Percentiles rank a stretch among this genome's conserved stretches.
phyloP scores from a whole-genome alignment of 2,329 filamentous ascomycete genomes.

The Trichoderma asperellum region DNA sequence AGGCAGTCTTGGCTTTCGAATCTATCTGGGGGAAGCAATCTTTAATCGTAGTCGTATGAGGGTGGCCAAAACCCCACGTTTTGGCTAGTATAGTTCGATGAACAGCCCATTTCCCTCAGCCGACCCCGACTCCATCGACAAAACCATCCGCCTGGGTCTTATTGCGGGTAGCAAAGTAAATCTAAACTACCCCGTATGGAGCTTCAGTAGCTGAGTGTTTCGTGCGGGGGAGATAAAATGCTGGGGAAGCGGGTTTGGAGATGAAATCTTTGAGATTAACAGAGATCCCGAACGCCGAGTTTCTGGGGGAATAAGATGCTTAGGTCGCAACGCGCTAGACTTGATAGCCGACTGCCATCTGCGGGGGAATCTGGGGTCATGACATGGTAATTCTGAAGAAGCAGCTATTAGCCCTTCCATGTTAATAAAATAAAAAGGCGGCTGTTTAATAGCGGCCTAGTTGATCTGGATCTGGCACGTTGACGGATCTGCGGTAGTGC shows the following conservation, averaged over 20 bases:
- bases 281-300: conserved; percentile 20
- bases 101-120: conserved; percentile 26
- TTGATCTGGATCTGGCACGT: conserved; percentile 21
- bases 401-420: neutral
- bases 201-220: neutral
- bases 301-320: conserved; percentile 26
- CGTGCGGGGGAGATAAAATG: conserved; percentile 19
- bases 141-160: conserved; percentile 14
- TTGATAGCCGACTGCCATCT: conserved; percentile 3
- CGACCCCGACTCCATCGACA: conserved; percentile 20
- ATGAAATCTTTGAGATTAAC: conserved; percentile 1
- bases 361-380: conserved; percentile 16
- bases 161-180: conserved; percentile 17
- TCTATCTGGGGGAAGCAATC: neutral
- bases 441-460: neutral
- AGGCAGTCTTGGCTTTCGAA: conserved; percentile 9
- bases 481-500: conserved; percentile 8
- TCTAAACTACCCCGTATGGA: conserved; percentile 2
- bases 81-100: conserved; percentile 16
- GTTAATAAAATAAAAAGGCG: neutral
- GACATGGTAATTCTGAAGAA: neutral
- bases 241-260: conserved; percentile 23
- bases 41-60: conserved; percentile 15
- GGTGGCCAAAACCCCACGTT: conserved; percentile 16
- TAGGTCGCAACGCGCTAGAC: conserved; percentile 10